Conservation (phyloP, 2,329 filamentous ascomycete genomes). For the Fusarium lyarnte region DNA sequence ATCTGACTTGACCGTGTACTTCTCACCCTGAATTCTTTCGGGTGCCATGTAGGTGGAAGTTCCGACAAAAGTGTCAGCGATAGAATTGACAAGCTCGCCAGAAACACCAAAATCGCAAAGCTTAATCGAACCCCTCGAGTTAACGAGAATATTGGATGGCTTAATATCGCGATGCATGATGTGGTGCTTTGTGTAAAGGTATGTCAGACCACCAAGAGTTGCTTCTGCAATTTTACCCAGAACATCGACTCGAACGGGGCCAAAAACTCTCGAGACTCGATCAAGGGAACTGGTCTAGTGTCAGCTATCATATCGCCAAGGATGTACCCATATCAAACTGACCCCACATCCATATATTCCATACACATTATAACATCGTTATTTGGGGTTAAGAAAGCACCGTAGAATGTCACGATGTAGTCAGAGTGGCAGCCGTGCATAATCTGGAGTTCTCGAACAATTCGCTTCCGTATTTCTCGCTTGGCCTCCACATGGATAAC, state of each 20-base stretch:
- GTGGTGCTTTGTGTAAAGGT: constrained; percentile 93
- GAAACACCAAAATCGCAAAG: constrained; percentile 99
- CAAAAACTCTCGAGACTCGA: constrained; percentile 92
- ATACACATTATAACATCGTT: constrained; percentile 99
- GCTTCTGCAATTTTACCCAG: constrained; percentile 98
- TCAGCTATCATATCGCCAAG: constrained; percentile 5
- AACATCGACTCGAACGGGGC: constrained; percentile 93
- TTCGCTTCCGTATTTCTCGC: constrained; percentile 95
- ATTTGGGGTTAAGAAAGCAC: constrained; percentile 94
- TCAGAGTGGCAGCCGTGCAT: constrained; percentile 98
- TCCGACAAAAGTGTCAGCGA: constrained; percentile 97
- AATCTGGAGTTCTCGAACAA: constrained; percentile 95
- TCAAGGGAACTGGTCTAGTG: constrained; percentile 77
- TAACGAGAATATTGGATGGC: constrained; percentile 95
- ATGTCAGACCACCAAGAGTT: constrained; percentile 90
- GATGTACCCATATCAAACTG: constrained; percentile 51
- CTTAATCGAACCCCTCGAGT: constrained; percentile 94
- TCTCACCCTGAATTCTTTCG: constrained; percentile 95
- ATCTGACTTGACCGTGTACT: constrained; percentile 97
- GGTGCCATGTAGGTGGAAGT: constrained; percentile 99
- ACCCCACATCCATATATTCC: constrained; percentile 99
- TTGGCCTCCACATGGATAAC: constrained; percentile 98
- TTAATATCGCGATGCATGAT: constrained; percentile 99
- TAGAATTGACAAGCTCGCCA: constrained; percentile 95
- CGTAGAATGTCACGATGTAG: constrained; percentile 97